Base-by-base conservation (phyloP, 371 early-diverging fungal genomes). In the Syncephalastrum sp. region DNA sequence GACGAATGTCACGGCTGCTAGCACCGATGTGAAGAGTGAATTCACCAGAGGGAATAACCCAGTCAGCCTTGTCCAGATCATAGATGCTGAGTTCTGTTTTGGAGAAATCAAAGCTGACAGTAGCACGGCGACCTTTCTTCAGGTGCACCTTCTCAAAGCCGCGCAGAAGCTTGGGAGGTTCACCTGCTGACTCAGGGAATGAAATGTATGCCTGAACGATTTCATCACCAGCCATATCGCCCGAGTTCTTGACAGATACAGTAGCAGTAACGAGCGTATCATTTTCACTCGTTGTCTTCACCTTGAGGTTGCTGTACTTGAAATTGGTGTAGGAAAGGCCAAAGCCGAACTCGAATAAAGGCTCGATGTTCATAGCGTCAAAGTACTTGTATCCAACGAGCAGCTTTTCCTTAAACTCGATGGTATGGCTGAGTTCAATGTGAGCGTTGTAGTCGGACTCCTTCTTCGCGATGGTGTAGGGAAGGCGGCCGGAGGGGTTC, bases 311-410 rank as follows among this genome's bases (percentile, higher is more conserved):
- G 29, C 55, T 56, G 62, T 83, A 83, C 14, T 49, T 47, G 56
- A 85, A 85, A 0, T 47, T 61, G 8, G 84, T 81, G 69, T 83
- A 85, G 0, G 82, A 80, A 21, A 85, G 57, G 42, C 85, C 85
- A 57, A 60, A 72, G 10, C 83, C 85, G 47, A 85, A 85, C 16
- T 64, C 61, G 61, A 74, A 80, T 23, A 74, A 50, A 38, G 84
- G 83, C 7, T 61, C 52, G 45, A 82, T 78, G 44, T 63, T 61
- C 27, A 68, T 55, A 44, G 67, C 66, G 27, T 84, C 79, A 59
- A 68, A 68, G 59, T 64, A 70, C 23, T 73, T 61, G 68, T 85
- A 81, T 51, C 79, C 85, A 41, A 81, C 60, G 24, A 69, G 60
- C 13, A 80, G 60, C 15, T 75, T 75, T 60, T 85, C 84, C 12